Percentiles rank a stretch among this genome's conserved stretches.
Conservation (phyloP, 495 filamentous ascomycete species). For the Neurospora sp. region DNA sequence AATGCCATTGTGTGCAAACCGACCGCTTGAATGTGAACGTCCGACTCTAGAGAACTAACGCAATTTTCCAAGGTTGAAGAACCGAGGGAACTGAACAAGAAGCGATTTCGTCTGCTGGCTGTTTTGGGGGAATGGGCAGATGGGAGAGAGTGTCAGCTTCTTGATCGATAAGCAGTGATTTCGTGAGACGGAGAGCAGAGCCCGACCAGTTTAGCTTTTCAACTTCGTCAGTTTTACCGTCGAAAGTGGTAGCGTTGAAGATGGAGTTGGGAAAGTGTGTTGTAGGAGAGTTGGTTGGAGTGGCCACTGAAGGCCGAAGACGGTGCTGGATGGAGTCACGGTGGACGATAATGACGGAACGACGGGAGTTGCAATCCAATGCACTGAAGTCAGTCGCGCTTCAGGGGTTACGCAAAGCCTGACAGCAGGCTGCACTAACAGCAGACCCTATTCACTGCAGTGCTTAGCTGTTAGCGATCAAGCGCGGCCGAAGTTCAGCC, state of each 20-base stretch:
- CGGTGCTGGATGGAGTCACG: not conserved
- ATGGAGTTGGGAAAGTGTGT: not conserved
- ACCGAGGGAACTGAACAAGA: not conserved
- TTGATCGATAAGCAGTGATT: not conserved
- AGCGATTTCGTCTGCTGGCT: not conserved
- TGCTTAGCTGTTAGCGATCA: not conserved
- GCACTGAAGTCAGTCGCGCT: not conserved
- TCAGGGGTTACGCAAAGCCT: not conserved
- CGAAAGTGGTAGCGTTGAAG: not conserved
- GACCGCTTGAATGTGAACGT: conserved; percentile 5
- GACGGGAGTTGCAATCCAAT: not conserved
- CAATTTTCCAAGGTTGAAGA: not conserved
- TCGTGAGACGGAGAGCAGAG: conserved; percentile 10
- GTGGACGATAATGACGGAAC: not conserved
- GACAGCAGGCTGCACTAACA: not conserved
- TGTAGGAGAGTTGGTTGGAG: not conserved
- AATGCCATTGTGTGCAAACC: conserved; percentile 30
- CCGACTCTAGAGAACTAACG: not conserved
- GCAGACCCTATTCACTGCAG: not conserved
- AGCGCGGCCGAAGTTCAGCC: conserved; percentile 5
- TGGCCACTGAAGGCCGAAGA: not conserved
- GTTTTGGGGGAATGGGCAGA: not conserved
- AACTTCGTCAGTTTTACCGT: not conserved
- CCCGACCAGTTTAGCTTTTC: conserved; percentile 13
- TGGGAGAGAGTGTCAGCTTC: not conserved